A percentile compares a stretch with the other conserved stretches of the same genome.
Conservation (phyloP, 2,329 filamentous ascomycete genomes). For the Daldinia sp. region DNA sequence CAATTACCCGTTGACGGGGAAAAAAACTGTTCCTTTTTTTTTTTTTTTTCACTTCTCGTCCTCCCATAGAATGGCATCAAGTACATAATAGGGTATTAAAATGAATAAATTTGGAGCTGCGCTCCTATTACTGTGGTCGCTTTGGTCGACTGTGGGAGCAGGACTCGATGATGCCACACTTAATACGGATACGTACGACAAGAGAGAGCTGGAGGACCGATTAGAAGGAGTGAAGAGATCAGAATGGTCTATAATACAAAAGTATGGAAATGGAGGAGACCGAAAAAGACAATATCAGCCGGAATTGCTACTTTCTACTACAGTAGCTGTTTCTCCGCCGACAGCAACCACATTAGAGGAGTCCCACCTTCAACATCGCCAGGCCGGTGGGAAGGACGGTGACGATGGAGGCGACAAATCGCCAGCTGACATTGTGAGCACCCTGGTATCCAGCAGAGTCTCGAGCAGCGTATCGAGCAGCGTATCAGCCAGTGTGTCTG, state of each 20-base stretch:
- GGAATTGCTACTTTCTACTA: slow-evolving; percentile 2
- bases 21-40: slow-evolving; percentile 3
- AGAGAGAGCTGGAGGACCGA: slow-evolving; percentile 7
- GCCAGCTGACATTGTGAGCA: background rate
- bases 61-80: slow-evolving; percentile 26
- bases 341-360: background rate
- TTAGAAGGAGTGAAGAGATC: background rate
- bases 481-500: slow-evolving; percentile 26
- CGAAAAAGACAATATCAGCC: background rate
- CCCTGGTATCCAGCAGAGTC: slow-evolving; percentile 14
- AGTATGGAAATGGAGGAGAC: slow-evolving; percentile 5
- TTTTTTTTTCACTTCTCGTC: slow-evolving; percentile 12
- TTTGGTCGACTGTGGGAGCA: slow-evolving; percentile 25
- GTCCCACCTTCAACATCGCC: slow-evolving; percentile 8
- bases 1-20: slow-evolving; percentile 7
- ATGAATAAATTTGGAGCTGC: slow-evolving; percentile 31
- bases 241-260: slow-evolving; percentile 12
- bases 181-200: background rate
- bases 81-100: slow-evolving; percentile 22
- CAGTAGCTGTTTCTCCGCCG: background rate
- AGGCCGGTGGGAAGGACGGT: slow-evolving; percentile 1
- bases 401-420: background rate
- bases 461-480: slow-evolving; percentile 24
- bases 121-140: slow-evolving; percentile 35
- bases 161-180: slow-evolving; percentile 9